Base-by-base conservation (phyloP, 805 yeast species). In the Candida incommunis region DNA sequence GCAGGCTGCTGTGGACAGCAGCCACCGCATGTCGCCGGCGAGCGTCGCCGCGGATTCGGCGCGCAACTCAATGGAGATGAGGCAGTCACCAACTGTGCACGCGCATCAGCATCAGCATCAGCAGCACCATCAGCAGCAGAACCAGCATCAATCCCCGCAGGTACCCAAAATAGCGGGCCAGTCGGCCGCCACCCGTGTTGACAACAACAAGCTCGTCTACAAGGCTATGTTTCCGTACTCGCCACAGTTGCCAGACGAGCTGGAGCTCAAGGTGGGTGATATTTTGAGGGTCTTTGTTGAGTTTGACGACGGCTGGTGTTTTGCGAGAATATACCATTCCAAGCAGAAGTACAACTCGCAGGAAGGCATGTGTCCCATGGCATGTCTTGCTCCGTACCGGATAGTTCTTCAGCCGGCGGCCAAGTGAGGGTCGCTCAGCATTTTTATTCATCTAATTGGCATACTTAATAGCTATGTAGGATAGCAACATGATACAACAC, bases 221-320 rank as follows among this genome's bases (percentile, higher is more conserved):
- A 72, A 67, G 58, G 94, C 87, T 31, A 52, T 80, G 24, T 81
- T 75, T 56, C 78, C 75, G 52, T 87, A 86, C 61, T 69, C 64
- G 44, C 87, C 95, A 3, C 85, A 80, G 55, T 76, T 86, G n/a
- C 80, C 75, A 3, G 95, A 87, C 60, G 96, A 88, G 65, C 68
- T 88, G 52, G 66, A 76, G 16, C 63, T 88, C 20, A 60, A 68
- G 18, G 80, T 78, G 48, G 76, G 76, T 50, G 96, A 88, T 59
- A 55, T 82, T 41, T 70, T 88, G 46, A 79, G 82, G 53, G 67
- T 88, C 21, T 65, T 83, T 47, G 86, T 84, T 60, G 77, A 75
- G 56, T 85, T 94, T 11, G 88, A 81, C 43, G 96, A 88, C 61
- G 95, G 90, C 46, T 88, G 96, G 96, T 88, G 96, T 90, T 80